Percentiles rank a stretch among this genome's conserved stretches.
Evolutionary conservation across 108 stramenopile species (phyloP).

Genomic region (Cyclotella baltica): DNA sequence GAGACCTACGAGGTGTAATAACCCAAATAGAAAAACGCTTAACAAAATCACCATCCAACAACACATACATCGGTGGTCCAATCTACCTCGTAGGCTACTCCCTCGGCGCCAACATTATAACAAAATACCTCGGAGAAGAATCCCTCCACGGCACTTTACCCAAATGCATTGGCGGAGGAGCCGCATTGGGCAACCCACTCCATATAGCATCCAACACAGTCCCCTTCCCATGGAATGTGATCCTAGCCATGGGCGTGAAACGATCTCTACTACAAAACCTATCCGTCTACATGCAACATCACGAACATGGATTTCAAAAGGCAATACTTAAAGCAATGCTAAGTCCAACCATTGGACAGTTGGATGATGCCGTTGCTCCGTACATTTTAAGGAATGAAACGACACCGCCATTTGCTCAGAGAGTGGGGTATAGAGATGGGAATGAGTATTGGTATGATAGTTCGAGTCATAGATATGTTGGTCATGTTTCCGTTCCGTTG

Average conservation of each 20-base stretch:
- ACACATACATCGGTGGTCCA: constrained; percentile 41
- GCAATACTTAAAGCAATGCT: constrained; percentile 57
- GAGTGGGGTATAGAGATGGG: constrained; percentile 73
- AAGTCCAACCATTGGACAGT: constrained; percentile 65
- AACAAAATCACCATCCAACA: background rate
- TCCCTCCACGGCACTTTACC: constrained; percentile 78
- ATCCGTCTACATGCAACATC: constrained; percentile 37
- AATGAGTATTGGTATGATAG: constrained; percentile 79
- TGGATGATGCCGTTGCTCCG: constrained; percentile 75
- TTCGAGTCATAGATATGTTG: constrained; percentile 70
- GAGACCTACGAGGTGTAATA: constrained; percentile 77
- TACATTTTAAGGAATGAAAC: constrained; percentile 69
- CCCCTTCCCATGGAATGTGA: constrained; percentile 63
- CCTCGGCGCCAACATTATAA: constrained; percentile 82
- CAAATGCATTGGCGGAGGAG: constrained; percentile 75
- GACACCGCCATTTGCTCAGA: constrained; percentile 63
- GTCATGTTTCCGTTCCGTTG: constrained; percentile 78
- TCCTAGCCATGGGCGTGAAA: constrained; percentile 78
- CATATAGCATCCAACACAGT: constrained; percentile 59
- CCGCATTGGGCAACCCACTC: constrained; percentile 82
- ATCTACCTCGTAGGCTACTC: constrained; percentile 82
- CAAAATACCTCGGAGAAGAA: constrained; percentile 91
- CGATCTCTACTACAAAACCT: constrained; percentile 64
- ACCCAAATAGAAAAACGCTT: constrained; percentile 63
- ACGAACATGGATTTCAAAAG: constrained; percentile 59